Evolutionary conservation across 1,139 yeast genomes (phyloP).

Genomic region (Geotrichum aggregatum): DNA sequence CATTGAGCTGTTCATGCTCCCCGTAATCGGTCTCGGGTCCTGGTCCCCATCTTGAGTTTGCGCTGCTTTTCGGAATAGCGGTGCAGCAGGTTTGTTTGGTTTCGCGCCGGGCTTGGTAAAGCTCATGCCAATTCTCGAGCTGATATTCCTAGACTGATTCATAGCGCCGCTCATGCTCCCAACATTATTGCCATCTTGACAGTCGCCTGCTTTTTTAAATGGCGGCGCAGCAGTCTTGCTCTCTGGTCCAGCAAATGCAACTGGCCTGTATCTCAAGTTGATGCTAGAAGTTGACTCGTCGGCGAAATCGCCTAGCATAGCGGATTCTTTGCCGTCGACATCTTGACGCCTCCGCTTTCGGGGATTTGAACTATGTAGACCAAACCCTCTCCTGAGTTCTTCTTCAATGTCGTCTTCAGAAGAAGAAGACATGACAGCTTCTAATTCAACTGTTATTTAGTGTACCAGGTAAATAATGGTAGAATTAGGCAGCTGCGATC

Average conservation of each 20-base stretch:
- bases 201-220: not conserved
- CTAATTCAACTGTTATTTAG: no score
- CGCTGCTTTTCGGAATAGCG: not conserved
- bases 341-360: slow-evolving; percentile 3
- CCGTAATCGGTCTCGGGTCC: not conserved
- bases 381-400: slow-evolving; percentile 10
- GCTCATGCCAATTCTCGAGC: not conserved
- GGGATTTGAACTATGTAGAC: not conserved
- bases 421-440: slow-evolving; percentile 7
- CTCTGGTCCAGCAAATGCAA: slow-evolving; percentile 8
- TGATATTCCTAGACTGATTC: slow-evolving; percentile 7
- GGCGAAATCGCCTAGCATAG: slow-evolving; percentile 19
- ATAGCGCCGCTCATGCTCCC: not conserved
- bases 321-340: slow-evolving; percentile 17
- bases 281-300: not conserved
- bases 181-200: not conserved
- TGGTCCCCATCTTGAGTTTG: not conserved
- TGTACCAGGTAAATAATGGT: no score
- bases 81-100: not conserved
- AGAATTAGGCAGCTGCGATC: not conserved
- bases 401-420: slow-evolving; percentile 15
- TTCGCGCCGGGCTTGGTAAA: not conserved
- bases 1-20: not conserved
- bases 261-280: slow-evolving; percentile 13
- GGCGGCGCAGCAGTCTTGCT: not conserved